A percentile compares a stretch with the other conserved stretches of the same genome.
phyloP scores from a whole-genome alignment of 2,329 filamentous ascomycete genomes.

The Lachnellula cervina region DNA sequence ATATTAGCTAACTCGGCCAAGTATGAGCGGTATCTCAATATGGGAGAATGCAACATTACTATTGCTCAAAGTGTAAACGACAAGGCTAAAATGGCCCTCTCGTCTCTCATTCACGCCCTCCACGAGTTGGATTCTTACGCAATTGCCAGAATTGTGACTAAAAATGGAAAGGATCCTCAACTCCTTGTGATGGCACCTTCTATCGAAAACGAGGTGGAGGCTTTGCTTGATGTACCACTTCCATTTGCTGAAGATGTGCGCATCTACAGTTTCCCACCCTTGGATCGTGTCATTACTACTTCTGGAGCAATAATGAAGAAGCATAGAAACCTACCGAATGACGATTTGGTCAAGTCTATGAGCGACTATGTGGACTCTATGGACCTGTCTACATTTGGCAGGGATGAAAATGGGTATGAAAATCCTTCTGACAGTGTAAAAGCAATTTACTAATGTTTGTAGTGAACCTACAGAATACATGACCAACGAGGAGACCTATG shows the following conservation, averaged over 20 bases:
- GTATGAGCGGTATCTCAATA: conserved; percentile 80
- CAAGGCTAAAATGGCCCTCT: conserved; percentile 79
- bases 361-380: conserved; percentile 87
- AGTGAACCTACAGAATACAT: conserved; percentile 62
- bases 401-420: conserved; percentile 68
- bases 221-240: conserved; percentile 81
- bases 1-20: conserved; percentile 32
- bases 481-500: conserved; percentile 75
- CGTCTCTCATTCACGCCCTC: conserved; percentile 83
- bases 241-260: conserved; percentile 92
- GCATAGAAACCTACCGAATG: conserved; percentile 75
- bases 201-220: conserved; percentile 75
- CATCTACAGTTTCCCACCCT: conserved; percentile 82
- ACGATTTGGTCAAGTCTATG: conserved; percentile 76
- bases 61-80: conserved; percentile 73
- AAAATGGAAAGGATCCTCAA: conserved; percentile 73
- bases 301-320: conserved; percentile 74
- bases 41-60: conserved; percentile 76
- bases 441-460: conserved; percentile 2
- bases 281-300: conserved; percentile 84
- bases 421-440: conserved; percentile 13
- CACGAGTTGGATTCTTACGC: conserved; percentile 82
- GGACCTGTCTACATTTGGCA: conserved; percentile 70
- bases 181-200: conserved; percentile 75
- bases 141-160: conserved; percentile 77